Conservation (phyloP, 1,139 yeast species). For the Candida sojae region DNA sequence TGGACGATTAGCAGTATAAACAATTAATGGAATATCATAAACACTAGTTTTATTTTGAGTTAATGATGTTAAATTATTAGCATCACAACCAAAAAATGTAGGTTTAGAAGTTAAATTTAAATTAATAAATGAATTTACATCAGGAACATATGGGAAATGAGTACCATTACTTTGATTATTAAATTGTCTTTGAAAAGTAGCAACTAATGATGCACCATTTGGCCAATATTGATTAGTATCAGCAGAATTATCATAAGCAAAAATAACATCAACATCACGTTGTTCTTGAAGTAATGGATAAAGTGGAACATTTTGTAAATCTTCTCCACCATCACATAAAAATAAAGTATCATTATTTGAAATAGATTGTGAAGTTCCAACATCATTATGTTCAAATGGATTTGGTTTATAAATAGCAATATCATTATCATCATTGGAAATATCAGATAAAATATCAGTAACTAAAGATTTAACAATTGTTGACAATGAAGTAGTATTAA, state of each 20-base stretch:
- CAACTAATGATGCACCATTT: constrained; percentile 37
- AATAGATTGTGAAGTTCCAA: constrained; percentile 32
- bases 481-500: constrained; percentile 58
- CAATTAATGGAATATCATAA: constrained; percentile 67
- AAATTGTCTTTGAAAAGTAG: constrained; percentile 72
- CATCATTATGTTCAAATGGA: constrained; percentile 50
- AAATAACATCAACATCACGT: constrained; percentile 42
- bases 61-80: constrained; percentile 60
- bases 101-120: constrained; percentile 66
- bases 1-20: constrained; percentile 79
- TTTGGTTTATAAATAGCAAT: constrained; percentile 52
- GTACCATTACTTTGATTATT: constrained; percentile 60
- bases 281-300: constrained; percentile 41
- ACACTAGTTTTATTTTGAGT: constrained; percentile 21
- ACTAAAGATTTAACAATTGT: constrained; percentile 48
- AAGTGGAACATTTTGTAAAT: constrained; percentile 42
- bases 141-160: constrained; percentile 88
- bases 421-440: constrained; percentile 46
- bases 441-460: constrained; percentile 43
- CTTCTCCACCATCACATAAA: constrained; percentile 49
- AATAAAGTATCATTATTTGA: constrained; percentile 36
- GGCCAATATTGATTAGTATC: constrained; percentile 48
- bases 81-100: constrained; percentile 85
- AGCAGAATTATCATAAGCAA: constrained; percentile 51
- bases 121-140: constrained; percentile 58